Evolutionary conservation across 75 land plant genomes (phyloP), one percentile per base, ranked within the genome.

Genomic region (Pinus albicaulis): DNA sequence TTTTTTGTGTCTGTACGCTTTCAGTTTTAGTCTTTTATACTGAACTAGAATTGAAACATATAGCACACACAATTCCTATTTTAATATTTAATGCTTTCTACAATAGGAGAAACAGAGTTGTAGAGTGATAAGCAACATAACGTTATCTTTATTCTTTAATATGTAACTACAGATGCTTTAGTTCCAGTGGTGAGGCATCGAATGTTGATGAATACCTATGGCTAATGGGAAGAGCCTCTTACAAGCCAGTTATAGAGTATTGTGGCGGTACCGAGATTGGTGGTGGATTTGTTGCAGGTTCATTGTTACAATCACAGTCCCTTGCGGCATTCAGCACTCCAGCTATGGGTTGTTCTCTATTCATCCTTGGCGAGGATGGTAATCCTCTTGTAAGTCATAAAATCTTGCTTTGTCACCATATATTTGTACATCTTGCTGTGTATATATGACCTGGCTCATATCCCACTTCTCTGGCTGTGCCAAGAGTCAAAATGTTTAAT

Each of bases 211-310:
- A 97, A 75, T 94, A 94, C 78, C 82, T 97, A 22, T 97, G 99
- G 99, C 80, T 97, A 23, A 92, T 91, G 95, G 89, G 93, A n/a
- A 86, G 88, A 80, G 99, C 99, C 44, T 26, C 76, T 19, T 97
- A 90, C 81, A 94, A 92, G 78, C 99, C 99, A 66, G 86, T 97
- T 11, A 95, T 97, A 68, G 99, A 97, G 72, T 97, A 92, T 81
- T 97, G 99, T 76, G 99, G 99, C 55, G 99, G 99, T 15, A 97
- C 99, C 17, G 99, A 97, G 74, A 92, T 97, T 76, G 98, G 98
- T 66, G 98, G 98, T 48, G 98, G 84, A n/a, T 97, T 94, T 84
- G 88, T 88, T 56, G 73, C 93, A 56, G 99, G 99, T 14, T 92
- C 98, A 12, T 13, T 97, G 75, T 74, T 97, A 57, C 99, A 97